Evolutionary conservation across 225 moss, liverwort and hornwort species (phyloP).

Genomic region (Marchantia paleacea): DNA sequence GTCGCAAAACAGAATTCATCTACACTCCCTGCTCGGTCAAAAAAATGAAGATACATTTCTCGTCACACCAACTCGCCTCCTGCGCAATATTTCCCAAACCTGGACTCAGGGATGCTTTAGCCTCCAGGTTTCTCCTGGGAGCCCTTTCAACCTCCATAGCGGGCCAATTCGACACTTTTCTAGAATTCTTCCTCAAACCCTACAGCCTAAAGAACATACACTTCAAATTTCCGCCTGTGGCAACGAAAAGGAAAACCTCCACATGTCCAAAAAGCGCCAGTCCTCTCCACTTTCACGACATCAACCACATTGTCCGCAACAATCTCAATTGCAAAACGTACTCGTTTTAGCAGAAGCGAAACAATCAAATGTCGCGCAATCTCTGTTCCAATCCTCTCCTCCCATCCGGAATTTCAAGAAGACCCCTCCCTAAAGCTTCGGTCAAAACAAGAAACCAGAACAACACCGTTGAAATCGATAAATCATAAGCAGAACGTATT

Average conservation of each 20-base stretch:
- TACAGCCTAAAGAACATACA: not conserved
- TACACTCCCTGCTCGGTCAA: conserved; percentile 17
- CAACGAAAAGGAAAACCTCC: not conserved
- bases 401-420: not conserved
- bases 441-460: no score
- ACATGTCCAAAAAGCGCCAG: not conserved
- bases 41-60: not conserved
- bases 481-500: no score
- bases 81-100: not conserved
- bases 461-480: no score
- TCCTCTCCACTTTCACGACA: not conserved
- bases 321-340: not conserved
- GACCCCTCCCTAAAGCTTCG: no score
- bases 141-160: not conserved
- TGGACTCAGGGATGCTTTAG: not conserved
- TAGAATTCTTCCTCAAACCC: not conserved
- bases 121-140: not conserved
- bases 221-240: not conserved
- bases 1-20: conserved; percentile 27
- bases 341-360: not conserved
- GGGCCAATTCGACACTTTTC: not conserved
- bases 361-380: not conserved
- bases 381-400: not conserved
- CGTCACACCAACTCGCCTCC: not conserved
- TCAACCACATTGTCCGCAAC: not conserved